phyloP scores from a whole-genome alignment of 257 asterid genomes.

The Scutellaria barbata region DNA sequence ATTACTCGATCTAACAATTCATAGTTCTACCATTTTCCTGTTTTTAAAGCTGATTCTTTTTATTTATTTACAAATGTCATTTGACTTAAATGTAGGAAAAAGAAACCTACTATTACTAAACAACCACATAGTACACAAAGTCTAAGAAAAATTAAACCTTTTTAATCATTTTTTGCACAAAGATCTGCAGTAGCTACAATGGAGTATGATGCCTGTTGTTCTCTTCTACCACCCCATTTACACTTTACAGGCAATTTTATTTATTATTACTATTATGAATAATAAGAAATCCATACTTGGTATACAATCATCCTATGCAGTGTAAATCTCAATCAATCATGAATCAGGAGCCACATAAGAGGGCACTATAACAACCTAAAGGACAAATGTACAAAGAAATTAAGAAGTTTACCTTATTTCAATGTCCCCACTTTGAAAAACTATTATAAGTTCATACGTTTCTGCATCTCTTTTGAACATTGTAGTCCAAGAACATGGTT shows the following conservation, averaged over 20 bases:
- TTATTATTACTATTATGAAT: too few species aligned
- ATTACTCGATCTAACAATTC: conserved; percentile 3
- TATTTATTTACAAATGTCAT: conserved; percentile 16
- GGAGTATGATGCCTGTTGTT: too few species aligned
- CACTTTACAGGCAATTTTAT: too few species aligned
- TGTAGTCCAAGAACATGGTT: conserved; percentile 86
- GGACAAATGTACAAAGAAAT: conserved; percentile 11
- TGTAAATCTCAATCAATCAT: conserved; percentile 24
- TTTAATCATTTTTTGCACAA: not conserved
- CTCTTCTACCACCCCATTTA: too few species aligned
- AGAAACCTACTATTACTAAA: not conserved
- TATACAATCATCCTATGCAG: not conserved
- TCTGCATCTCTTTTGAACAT: conserved; percentile 58
- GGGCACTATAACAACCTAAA: conserved; percentile 26
- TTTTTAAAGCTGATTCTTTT: not conserved
- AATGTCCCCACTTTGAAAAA: conserved; percentile 81
- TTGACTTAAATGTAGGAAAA: conserved; percentile 18
- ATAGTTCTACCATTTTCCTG: too few species aligned
- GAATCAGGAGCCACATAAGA: conserved; percentile 20
- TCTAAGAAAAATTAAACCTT: not conserved
- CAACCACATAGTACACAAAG: not conserved
- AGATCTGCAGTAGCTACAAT: not conserved
- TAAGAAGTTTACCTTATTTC: conserved; percentile 68
- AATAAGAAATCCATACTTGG: not conserved
- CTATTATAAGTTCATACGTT: conserved; percentile 58